Evolutionary conservation across 2,329 filamentous ascomycete species (phyloP), one percentile per base, ranked within the genome.

Genomic region (Ophiostoma tasmaniense): DNA sequence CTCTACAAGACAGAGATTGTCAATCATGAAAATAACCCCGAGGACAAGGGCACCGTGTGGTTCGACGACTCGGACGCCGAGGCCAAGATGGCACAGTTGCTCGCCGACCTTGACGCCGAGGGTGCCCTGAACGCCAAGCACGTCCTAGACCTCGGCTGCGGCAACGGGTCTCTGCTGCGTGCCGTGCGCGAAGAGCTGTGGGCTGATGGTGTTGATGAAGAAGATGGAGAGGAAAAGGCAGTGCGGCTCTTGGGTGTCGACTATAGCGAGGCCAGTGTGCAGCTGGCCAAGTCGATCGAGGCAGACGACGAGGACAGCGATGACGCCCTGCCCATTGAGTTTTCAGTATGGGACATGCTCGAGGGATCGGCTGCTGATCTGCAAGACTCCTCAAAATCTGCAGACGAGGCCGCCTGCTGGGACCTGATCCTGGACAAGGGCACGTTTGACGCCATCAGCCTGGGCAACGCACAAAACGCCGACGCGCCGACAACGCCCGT

Each of bases 401-500:
- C 30, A 30, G 30, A 22, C 7, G 33, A 64, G 6, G 25, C 67
- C 14, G 45, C 70, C 0, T 90, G 90, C 0, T 98, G 93, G 81
- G 93, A 98, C 78, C 87, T 97, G 0, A 89, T 97, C 0, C 85
- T 97, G n/a, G 95, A 99, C 79, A 99, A 99, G 80, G 95, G 95
- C 62, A 99, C 95, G 0, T 99, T 98, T 77, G 95, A 99, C 81
- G 95, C 95, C 13, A 90, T 99, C 42, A 93, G 89, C 66, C 81
- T 98, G n/a, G 86, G 84, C 67, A 82, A 83, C 69, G 87, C 88
- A 64, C 33, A 64, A 35, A 22, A 64, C 22, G 28, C 28, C 6
- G 52, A 66, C 14, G 7, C 42, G 33, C 14, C 14, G 28, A 33
- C 35, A 14, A 30, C 50, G 84, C 90, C 68, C 4, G 82, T 90